Base-by-base conservation (phyloP, 2,329 filamentous ascomycete species). In the Colletotrichum nymphaeae region DNA sequence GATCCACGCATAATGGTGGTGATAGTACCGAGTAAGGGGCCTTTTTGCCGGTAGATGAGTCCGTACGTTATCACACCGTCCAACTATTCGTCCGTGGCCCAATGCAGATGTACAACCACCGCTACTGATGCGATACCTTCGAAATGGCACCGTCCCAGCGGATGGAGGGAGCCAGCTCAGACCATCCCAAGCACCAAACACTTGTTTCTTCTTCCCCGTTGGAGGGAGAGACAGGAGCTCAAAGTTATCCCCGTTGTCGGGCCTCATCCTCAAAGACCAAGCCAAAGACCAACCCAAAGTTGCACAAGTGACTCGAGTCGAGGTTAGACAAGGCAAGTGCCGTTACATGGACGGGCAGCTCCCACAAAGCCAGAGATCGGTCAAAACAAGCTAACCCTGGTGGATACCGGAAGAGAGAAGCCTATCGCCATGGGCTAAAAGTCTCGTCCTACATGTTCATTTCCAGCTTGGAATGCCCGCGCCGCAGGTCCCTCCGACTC, bases 321-420 rank as follows among this genome's bases (percentile, higher is more conserved):
- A 60, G 32, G 56, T 14, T 9, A 19, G 42, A 28, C 24, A 46
- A 28, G 65, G 52, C 64, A 52, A 57, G 26, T 55, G 58, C 69
- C 52, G 53, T 69, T 42, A 46, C 53, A 69, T 22, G 35, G 58
- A 28, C 37, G 30, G 53, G 19, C 59, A 24, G 56, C 59, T 72
- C 58, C 59, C 55, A 53, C 65, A 60, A 66, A 64, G 67, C 49
- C 62, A 70, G 67, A 70, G 56, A 73, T 66, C 67, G 70, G 65
- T 63, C 60, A 70, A 73, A 73, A 73, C 70, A 73, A 72, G 69
- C 69, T 60, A 72, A 64, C 37, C 19, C 30, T 32, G n/a, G 66
- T 72, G 69, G 66, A 35, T 53, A 59, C 42, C 42, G 53, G 69
- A 46, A 64, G 22, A 63, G 37, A 63, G 56, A 73, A 73, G 67